These are phyloP conservation scores for Penicillium samsonianum DNA, from an alignment of 495 filamentous ascomycete genomes.

Conservation along the genomic window DNA sequence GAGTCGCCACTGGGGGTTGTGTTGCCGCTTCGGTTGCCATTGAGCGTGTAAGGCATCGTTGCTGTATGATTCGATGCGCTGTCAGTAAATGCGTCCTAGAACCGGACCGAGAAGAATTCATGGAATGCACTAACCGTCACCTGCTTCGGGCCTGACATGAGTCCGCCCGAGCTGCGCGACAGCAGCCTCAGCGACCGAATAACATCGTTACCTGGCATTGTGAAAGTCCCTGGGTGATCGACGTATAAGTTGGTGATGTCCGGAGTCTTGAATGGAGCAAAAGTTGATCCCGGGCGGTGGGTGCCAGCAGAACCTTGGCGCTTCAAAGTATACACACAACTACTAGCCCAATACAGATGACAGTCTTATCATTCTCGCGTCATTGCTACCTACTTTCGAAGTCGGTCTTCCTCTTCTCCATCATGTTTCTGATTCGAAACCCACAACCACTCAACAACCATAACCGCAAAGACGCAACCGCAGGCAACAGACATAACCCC, in stretches of 20 bases:
- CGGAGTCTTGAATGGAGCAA: slow-evolving; percentile 33
- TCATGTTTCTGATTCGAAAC: too few species aligned
- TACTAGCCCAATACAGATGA: too few species aligned
- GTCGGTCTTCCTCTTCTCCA: too few species aligned
- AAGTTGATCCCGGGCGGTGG: slow-evolving; percentile 42
- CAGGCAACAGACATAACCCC: too few species aligned
- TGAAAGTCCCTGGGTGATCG: slow-evolving; percentile 15
- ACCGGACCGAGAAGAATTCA: slow-evolving; percentile 2
- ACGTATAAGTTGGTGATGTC: slow-evolving; percentile 17
- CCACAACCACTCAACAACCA: too few species aligned
- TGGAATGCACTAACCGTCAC: slow-evolving; percentile 44
- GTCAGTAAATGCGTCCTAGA: slow-evolving; percentile 17
- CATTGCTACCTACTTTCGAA: too few species aligned
- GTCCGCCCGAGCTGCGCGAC: slow-evolving; percentile 44
- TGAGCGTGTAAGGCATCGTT: slow-evolving; percentile 63
- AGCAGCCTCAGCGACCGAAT: slow-evolving; percentile 44
- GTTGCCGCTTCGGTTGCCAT: slow-evolving; percentile 73
- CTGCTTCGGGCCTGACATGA: slow-evolving; percentile 45
- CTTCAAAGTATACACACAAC: not conserved
- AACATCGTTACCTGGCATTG: slow-evolving; percentile 43
- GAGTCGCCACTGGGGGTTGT: not conserved
- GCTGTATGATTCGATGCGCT: slow-evolving; percentile 20
- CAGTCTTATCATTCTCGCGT: too few species aligned
- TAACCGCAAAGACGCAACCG: too few species aligned
- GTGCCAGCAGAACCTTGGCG: slow-evolving; percentile 42